phyloP scores from a whole-genome alignment of 176 grass and related monocot species.

The Areca catechu region DNA sequence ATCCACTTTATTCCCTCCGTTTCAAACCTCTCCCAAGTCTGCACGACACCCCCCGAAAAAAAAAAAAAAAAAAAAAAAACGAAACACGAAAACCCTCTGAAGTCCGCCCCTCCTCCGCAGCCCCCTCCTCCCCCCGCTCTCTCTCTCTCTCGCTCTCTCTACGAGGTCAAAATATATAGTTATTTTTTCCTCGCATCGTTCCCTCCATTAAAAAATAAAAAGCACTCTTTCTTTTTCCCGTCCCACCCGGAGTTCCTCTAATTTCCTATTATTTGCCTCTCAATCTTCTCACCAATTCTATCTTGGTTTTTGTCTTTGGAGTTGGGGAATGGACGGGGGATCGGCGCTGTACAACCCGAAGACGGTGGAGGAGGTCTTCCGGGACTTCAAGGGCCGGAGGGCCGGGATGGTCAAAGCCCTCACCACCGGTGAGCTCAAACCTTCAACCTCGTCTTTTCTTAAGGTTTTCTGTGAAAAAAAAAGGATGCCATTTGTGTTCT shows the following conservation, averaged over 20 bases:
- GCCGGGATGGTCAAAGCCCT: constrained; percentile 75
- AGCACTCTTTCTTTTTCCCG: neutral
- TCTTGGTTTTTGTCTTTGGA: neutral
- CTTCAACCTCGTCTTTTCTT: neutral
- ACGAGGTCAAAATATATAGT: constrained; percentile 13
- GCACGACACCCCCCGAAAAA: too few species aligned
- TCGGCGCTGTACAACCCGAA: constrained; percentile 56
- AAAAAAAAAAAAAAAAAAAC: neutral
- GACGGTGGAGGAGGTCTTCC: constrained; percentile 95
- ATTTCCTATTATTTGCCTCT: neutral
- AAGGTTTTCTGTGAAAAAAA: neutral
- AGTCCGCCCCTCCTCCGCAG: constrained; percentile 25
- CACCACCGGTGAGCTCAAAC: constrained; percentile 39
- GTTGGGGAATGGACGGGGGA: constrained; percentile 43
- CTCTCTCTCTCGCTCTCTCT: neutral
- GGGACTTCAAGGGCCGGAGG: constrained; percentile 88
- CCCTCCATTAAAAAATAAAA: neutral
- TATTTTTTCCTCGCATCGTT: constrained; percentile 6
- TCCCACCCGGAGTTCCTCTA: neutral
- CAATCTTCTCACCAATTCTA: neutral
- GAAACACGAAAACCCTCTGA: too few species aligned
- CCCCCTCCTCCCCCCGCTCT: neutral
- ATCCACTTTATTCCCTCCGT: constrained; percentile 37
- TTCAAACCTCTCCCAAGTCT: constrained; percentile 1
- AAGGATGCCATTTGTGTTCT: too few species aligned